Evolutionary conservation across 139 green algal genomes (phyloP).

Genomic region (Coelastrella sp.): DNA sequence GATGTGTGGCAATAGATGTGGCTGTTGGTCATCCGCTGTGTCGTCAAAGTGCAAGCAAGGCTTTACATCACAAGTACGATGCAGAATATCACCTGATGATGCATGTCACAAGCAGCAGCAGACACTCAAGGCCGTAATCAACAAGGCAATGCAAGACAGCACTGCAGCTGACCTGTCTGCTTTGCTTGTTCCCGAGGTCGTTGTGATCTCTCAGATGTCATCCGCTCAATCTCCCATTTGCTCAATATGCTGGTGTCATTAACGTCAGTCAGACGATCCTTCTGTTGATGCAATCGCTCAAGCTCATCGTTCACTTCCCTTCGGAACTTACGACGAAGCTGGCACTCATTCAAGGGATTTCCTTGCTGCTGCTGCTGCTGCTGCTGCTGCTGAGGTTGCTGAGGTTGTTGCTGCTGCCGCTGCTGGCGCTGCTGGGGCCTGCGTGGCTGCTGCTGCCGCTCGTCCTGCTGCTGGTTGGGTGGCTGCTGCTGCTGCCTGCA

Average conservation of each 20-base stretch:
- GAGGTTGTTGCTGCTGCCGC: neutral
- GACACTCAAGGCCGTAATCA: neutral
- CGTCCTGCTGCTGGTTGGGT: neutral
- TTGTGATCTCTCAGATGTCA: neutral
- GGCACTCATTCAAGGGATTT: neutral
- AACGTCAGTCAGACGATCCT: neutral
- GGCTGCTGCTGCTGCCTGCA: constrained; percentile 8
- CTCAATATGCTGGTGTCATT: too few relatives aligned
- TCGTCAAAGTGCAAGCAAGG: too few relatives aligned
- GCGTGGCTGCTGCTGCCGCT: constrained; percentile 5
- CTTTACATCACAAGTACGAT: too few relatives aligned
- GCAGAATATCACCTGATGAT: too few relatives aligned
- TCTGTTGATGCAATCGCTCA: neutral
- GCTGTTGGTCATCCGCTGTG: too few relatives aligned
- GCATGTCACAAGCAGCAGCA: constrained; percentile 11
- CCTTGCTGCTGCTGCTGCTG: constrained; percentile 5
- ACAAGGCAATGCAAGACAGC: neutral
- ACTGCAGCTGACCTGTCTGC: neutral
- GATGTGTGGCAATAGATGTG: neutral
- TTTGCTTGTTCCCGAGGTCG: neutral
- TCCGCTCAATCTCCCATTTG: neutral
- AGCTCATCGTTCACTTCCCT: neutral
- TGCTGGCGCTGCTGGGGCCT: neutral
- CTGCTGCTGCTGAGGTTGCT: neutral
- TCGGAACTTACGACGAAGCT: neutral